These are phyloP conservation scores for Mesotaenium endlicherianum DNA, from an alignment of 139 green algal genomes.

Conservation along the genomic window DNA sequence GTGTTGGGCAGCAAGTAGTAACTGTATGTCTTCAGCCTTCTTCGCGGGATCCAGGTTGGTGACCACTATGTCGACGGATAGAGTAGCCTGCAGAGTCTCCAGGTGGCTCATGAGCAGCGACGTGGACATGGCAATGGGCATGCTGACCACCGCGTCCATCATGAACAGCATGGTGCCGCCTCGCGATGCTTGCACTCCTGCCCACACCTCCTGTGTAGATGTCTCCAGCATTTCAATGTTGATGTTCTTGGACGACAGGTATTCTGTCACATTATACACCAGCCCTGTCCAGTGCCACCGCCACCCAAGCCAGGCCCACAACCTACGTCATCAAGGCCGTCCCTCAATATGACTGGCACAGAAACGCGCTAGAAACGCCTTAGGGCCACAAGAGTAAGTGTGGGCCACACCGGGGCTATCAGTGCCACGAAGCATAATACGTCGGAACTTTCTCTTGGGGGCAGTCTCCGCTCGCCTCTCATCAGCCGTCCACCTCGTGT, in stretches of 20 bases:
- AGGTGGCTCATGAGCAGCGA: slow-evolving; percentile 10
- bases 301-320: too few species aligned
- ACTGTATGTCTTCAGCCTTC: not conserved
- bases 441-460: slow-evolving; percentile 20
- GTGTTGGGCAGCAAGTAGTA: too few species aligned
- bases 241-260: slow-evolving; percentile 14
- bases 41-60: slow-evolving; percentile 31
- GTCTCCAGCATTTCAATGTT: slow-evolving; percentile 54
- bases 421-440: slow-evolving; percentile 22
- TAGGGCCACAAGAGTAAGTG: too few species aligned
- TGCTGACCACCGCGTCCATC: slow-evolving; percentile 27
- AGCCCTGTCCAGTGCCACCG: slow-evolving; percentile 20
- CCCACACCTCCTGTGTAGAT: slow-evolving; percentile 19
- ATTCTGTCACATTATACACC: slow-evolving; percentile 38
- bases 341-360: too few species aligned
- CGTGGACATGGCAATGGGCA: slow-evolving; percentile 5
- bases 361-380: too few species aligned
- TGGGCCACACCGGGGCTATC: slow-evolving; percentile 40
- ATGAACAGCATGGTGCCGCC: slow-evolving; percentile 43
- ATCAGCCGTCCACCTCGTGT: slow-evolving; percentile 21
- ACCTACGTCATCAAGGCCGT: too few species aligned
- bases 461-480: slow-evolving; percentile 1
- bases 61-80: slow-evolving; percentile 41
- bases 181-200: slow-evolving; percentile 4
- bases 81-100: slow-evolving; percentile 21